Conservation (phyloP, 352 stramenopile species). For the Globisporangium paddicum region DNA sequence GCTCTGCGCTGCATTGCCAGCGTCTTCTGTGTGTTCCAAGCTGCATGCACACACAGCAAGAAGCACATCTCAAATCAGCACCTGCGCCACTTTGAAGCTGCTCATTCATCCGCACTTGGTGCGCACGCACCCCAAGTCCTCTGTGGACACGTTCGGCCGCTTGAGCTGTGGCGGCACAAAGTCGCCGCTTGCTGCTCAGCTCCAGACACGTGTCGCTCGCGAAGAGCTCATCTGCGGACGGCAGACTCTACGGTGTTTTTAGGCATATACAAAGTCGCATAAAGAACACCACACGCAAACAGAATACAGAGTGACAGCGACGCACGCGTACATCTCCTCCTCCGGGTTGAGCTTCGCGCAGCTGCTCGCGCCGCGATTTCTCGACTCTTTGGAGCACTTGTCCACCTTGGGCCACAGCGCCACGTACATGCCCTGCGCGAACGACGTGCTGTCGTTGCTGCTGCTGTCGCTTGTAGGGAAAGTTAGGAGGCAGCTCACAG, state of each 20-base stretch:
- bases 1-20: constrained; percentile 38
- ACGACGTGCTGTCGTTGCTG: constrained; percentile 14
- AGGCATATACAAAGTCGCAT: neutral
- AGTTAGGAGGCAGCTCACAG: neutral
- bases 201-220: constrained; percentile 25
- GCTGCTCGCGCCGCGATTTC: constrained; percentile 17
- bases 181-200: constrained; percentile 5
- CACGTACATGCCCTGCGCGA: constrained; percentile 77
- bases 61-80: neutral
- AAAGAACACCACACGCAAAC: neutral
- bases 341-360: constrained; percentile 17
- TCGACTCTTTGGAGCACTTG: constrained; percentile 59
- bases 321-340: constrained; percentile 17
- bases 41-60: constrained; percentile 21
- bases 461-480: neutral
- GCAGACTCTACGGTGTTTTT: constrained; percentile 11
- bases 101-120: neutral
- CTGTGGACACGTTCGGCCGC: constrained; percentile 62
- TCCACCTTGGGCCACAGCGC: constrained; percentile 82
- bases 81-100: neutral
- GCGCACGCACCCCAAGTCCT: constrained; percentile 45
- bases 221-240: constrained; percentile 48
- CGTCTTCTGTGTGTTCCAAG: constrained; percentile 70
- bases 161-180: constrained; percentile 64
- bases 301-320: neutral